Evolutionary conservation across 345 rosid genomes (phyloP).

Genomic region (Populus alba): DNA sequence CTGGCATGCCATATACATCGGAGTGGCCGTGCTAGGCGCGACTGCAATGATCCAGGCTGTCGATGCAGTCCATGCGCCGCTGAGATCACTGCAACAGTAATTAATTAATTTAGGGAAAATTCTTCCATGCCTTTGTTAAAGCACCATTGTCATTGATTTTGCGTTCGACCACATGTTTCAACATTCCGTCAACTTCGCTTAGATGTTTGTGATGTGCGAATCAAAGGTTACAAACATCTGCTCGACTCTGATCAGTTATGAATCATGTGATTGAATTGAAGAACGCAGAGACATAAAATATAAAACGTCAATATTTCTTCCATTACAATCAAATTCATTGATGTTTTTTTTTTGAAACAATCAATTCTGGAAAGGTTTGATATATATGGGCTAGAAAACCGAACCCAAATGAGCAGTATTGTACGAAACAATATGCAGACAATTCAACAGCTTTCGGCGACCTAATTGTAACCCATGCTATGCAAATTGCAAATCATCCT

Average conservation of each 20-base stretch:
- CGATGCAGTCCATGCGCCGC: neutral
- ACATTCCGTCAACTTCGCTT: neutral
- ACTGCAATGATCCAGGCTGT: neutral
- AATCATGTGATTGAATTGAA: too few relatives aligned
- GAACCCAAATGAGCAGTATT: neutral
- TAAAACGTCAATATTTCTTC: too few relatives aligned
- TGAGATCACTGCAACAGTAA: neutral
- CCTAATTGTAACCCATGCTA: neutral
- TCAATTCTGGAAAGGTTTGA: neutral
- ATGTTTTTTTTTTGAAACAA: too few relatives aligned
- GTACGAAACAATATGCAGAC: constrained; percentile 3
- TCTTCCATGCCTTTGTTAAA: neutral
- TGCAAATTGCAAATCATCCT: neutral
- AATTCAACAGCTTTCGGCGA: neutral
- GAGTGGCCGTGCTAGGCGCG: neutral
- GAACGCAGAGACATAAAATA: too few relatives aligned
- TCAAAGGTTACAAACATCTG: neutral
- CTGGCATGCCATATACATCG: constrained; percentile 2
- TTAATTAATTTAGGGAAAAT: neutral
- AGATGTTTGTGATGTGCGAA: neutral
- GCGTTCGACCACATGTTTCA: neutral
- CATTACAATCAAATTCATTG: too few relatives aligned
- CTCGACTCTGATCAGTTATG: too few relatives aligned
- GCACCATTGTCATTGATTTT: neutral
- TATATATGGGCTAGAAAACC: neutral